Base-by-base conservation (phyloP, 257 asterid species). In the Solanum phureja region DNA sequence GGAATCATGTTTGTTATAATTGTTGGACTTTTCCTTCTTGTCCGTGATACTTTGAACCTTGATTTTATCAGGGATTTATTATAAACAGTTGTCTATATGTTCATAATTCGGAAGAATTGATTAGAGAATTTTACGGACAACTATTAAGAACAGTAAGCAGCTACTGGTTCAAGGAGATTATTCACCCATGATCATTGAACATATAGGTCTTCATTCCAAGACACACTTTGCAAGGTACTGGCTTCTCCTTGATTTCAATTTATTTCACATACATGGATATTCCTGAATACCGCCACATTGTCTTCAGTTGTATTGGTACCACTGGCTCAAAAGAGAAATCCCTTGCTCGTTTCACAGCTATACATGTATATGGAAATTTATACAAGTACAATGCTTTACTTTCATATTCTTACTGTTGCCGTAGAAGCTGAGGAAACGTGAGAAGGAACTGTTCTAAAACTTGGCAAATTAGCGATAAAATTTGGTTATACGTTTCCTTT, bases 41-140 rank as follows among this genome's bases (percentile, higher is more conserved):
- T 97, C 5, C 95, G 99, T 11, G 99, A 97, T 89, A 97, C 99
- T 2, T 90, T 97, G 82, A 96, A 95, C 90, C 94, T 97, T 71
- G 98, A 96, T 37, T 95, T 96, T 88, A 90, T 97, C 88, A 95
- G 87, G 85, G 98, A 93, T 87, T 77, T 96, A 72, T 93, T 97
- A 92, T 97, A 94, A 95, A 88, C 74, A 73, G 77, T 84, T 56
- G 69, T 35, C 23, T 33, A 46, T 69, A 29, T 37, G 40, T 82
- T 74, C 64, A 46, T 73, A 56, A 71, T 86, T 79, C 27, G 58
- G 73, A 64, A 49, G 66, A 49, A 44, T 56, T 34, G 27, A 64
- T 75, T 29, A 8, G 19, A 81, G 68, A 81, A 79, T 24, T 27
- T 27, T 8, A 27, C 27, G 2, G 27, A 8, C 42, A 31, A 29